Base-by-base conservation (phyloP, 805 yeast genomes). In the Tetrapisispora taiwanensis region DNA sequence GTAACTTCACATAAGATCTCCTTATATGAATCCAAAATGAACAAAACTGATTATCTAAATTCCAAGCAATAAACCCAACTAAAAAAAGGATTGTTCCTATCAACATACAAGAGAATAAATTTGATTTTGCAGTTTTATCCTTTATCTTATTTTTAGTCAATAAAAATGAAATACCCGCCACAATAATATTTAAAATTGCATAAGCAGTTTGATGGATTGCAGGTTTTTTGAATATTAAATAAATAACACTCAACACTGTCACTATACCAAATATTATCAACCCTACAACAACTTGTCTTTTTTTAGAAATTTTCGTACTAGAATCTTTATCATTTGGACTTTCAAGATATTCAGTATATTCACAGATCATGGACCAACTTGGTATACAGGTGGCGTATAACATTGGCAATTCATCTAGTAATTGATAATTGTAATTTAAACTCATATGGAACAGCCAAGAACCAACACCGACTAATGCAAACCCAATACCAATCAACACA, bases 391-490 rank as follows among this genome's bases (percentile, higher is more conserved):
- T 90, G 24, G 95, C 95, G 65, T 90, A 89, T 50, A 90, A 85
- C 97, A 89, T 89, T 32, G 97, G 97, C 55, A 89, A 70, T 62
- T 89, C 97, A 67, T 89, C 97, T 62, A 90, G 72, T 48, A 89
- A 64, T 66, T 89, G 97, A 67, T 75, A 90, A 58, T 84, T 85
- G 63, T 90, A 89, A 51, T 76, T 72, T 53, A 89, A 71, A 3
- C 97, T 89, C 95, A 90, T 90, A 64, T 89, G 97, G 69, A 89
- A 89, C 49, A 87, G 65, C 89, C 95, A 90, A 22, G 86, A 77
- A 3, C 97, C 97, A n/a, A 89, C 63, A 0, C 97, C 97, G 6
- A 90, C 97, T 13, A 83, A 67, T 44, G 81, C 77, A 62, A 89
- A 88, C 3, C 97, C 97, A 19, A 80, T 48, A 9, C 85, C 79